Evolutionary conservation across 2,329 filamentous ascomycete genomes (phyloP).

Genomic region (Orbilia brochopaga): DNA sequence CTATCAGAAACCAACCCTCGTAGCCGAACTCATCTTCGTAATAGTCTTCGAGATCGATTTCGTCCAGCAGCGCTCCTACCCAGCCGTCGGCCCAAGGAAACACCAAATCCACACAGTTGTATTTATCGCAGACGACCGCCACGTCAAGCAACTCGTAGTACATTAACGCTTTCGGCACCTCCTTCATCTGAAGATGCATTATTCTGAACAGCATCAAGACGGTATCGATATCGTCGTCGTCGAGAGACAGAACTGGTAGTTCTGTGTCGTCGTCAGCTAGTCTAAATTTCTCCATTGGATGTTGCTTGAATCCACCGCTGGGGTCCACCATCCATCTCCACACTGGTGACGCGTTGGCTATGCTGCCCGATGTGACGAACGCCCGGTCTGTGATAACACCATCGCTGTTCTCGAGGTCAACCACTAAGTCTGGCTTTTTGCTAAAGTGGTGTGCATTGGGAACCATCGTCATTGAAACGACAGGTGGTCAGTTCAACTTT

Average conservation of each 20-base stretch:
- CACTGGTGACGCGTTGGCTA: not conserved
- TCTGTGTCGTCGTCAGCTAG: not conserved
- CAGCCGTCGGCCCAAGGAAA: slow-evolving; percentile 12
- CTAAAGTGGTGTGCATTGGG: not conserved
- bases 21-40: not conserved
- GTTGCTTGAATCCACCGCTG: not conserved
- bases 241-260: not conserved
- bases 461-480: not conserved
- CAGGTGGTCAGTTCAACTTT: too few species aligned
- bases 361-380: not conserved
- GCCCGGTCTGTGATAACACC: not conserved
- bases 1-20: slow-evolving; percentile 18
- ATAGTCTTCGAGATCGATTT: not conserved
- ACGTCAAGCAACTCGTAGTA: not conserved
- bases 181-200: not conserved
- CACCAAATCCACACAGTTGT: not conserved
- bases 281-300: not conserved
- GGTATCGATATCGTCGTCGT: not conserved
- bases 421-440: not conserved
- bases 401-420: not conserved
- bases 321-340: not conserved
- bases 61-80: slow-evolving; percentile 2
- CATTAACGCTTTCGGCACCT: not conserved
- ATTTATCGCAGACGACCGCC: not conserved
- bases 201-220: not conserved